These are phyloP conservation scores for Claviceps fusiformis DNA, from an alignment of 2,329 filamentous ascomycete species.

Conservation along the genomic window DNA sequence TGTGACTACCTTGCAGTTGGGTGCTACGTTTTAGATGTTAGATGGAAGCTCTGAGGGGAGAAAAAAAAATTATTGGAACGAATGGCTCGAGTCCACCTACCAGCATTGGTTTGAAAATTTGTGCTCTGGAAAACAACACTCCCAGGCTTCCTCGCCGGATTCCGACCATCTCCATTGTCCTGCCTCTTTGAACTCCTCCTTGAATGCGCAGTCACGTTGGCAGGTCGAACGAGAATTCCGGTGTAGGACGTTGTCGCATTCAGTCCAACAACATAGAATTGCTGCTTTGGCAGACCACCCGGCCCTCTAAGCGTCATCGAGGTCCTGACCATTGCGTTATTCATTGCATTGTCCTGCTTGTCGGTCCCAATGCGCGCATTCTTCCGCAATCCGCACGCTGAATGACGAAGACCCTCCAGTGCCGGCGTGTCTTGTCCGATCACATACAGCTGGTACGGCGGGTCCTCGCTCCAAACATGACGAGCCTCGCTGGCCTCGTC, in stretches of 20 bases:
- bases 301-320: conserved; percentile 57
- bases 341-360: conserved; percentile 22
- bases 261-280: conserved; percentile 72
- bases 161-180: conserved; percentile 14
- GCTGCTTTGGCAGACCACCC: conserved; percentile 62
- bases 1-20: conserved; percentile 75
- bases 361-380: conserved; percentile 50
- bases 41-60: background rate
- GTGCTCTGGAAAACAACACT: conserved; percentile 60
- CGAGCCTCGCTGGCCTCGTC: conserved; percentile 39
- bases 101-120: conserved; percentile 63
- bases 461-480: conserved; percentile 33
- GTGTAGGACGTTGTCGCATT: conserved; percentile 58
- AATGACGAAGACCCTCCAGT: conserved; percentile 59
- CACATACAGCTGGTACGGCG: conserved; percentile 68
- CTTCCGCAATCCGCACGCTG: conserved; percentile 65
- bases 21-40: conserved; percentile 30
- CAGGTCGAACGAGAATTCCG: conserved; percentile 56
- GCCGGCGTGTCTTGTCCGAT: conserved; percentile 45
- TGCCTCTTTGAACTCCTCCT: conserved; percentile 25
- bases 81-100: conserved; percentile 32
- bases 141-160: conserved; percentile 43
- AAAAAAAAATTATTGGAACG: background rate
- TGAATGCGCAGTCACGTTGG: conserved; percentile 31
- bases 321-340: conserved; percentile 30